These are phyloP conservation scores for Poa annua DNA, from an alignment of 176 grass and related monocot genomes.

Conservation along the genomic window DNA sequence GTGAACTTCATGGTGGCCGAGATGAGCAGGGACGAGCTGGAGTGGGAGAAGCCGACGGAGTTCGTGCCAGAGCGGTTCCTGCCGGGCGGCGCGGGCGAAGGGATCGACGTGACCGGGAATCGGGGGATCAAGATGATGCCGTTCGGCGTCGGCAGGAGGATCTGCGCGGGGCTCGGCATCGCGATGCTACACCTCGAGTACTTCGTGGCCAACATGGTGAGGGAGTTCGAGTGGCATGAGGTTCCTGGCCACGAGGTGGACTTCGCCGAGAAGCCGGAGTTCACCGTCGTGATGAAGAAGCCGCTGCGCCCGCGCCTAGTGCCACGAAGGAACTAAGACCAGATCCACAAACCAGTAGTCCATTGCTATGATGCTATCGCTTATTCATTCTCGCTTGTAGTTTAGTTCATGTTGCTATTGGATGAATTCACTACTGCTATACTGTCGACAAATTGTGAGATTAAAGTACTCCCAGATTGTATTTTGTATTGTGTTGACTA, in stretches of 20 bases:
- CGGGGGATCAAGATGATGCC: slow-evolving; percentile 71
- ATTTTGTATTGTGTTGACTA: not conserved
- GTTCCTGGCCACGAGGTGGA: slow-evolving; percentile 51
- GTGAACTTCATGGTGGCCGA: slow-evolving; percentile 54
- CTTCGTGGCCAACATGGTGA: slow-evolving; percentile 63
- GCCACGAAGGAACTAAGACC: not conserved
- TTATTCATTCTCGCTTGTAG: not conserved
- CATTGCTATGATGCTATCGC: not conserved
- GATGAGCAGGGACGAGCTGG: slow-evolving; percentile 41
- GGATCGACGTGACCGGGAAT: slow-evolving; percentile 51
- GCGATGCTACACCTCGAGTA: slow-evolving; percentile 68
- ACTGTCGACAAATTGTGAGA: too few relatives aligned
- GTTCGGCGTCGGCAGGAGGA: slow-evolving; percentile 56
- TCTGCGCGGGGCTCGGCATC: slow-evolving; percentile 45
- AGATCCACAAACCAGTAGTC: not conserved
- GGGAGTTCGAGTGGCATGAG: slow-evolving; percentile 30
- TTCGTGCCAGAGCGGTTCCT: slow-evolving; percentile 63
- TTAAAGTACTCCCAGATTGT: too few relatives aligned
- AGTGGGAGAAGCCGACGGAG: slow-evolving; percentile 51
- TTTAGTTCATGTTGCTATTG: slow-evolving; percentile 1
- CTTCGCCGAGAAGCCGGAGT: slow-evolving; percentile 32
- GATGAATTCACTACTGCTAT: not conserved
- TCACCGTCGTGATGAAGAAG: slow-evolving; percentile 33
- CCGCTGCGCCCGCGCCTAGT: slow-evolving; percentile 17
- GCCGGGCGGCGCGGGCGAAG: slow-evolving; percentile 41